A percentile compares a stretch with the other conserved stretches of the same genome.
Conservation (phyloP, 441 rosid species). For the Manihot esculenta region DNA sequence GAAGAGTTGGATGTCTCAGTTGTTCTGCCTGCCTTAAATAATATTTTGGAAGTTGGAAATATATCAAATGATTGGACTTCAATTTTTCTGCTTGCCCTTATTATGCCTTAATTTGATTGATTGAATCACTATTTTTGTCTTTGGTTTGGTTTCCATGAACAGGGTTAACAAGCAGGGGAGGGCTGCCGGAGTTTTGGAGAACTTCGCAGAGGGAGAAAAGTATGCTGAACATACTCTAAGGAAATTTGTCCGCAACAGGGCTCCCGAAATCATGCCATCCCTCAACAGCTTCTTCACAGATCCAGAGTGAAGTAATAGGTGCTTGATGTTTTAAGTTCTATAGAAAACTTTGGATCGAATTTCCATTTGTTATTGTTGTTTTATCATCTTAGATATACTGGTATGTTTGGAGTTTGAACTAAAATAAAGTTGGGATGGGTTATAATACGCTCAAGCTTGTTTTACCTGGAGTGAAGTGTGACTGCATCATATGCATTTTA, state of each 20-base stretch:
- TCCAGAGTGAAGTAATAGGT: slow-evolving; percentile 41
- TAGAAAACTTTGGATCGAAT: not conserved
- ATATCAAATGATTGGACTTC: not conserved
- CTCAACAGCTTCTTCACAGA: slow-evolving; percentile 83
- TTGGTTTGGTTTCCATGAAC: slow-evolving; percentile 11
- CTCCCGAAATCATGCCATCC: slow-evolving; percentile 88
- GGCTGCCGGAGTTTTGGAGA: slow-evolving; percentile 88
- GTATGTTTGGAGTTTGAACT: not conserved
- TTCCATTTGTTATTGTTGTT: not conserved
- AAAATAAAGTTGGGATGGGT: slow-evolving; percentile 7
- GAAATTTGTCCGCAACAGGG: slow-evolving; percentile 64
- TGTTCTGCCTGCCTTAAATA: not conserved
- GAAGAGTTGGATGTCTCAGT: not conserved
- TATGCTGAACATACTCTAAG: slow-evolving; percentile 70
- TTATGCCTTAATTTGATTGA: not conserved
- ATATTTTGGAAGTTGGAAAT: not conserved
- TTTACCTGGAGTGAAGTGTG: slow-evolving; percentile 2
- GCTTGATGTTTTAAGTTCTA: slow-evolving; percentile 1
- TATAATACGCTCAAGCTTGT: slow-evolving; percentile 2
- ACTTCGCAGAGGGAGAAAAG: slow-evolving; percentile 76
- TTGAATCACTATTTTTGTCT: not conserved
- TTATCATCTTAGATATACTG: slow-evolving; percentile 1
- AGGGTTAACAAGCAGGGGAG: slow-evolving; percentile 86
- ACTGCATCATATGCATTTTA: not conserved
- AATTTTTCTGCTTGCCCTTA: no score